Conservation (phyloP, 2,329 filamentous ascomycete species). For the Coniochaeta hoffmannii region DNA sequence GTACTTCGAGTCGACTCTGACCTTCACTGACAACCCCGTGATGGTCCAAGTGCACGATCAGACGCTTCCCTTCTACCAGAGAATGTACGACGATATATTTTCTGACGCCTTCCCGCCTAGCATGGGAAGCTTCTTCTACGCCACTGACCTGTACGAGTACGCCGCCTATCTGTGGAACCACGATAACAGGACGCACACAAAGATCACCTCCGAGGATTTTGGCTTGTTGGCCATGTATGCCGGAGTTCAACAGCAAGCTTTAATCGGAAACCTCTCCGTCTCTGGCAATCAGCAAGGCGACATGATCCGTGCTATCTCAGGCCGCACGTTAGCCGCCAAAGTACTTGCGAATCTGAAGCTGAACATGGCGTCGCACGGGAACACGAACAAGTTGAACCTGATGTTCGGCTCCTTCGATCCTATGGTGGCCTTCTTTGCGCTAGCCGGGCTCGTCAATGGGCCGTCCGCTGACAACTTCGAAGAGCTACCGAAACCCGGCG, state of each 20-base stretch:
- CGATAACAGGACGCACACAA: conserved; percentile 32
- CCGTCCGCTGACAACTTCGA: conserved; percentile 45
- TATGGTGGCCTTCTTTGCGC: conserved; percentile 46
- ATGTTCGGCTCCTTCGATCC: conserved; percentile 48
- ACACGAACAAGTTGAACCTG: conserved; percentile 39
- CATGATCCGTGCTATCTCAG: conserved; percentile 41
- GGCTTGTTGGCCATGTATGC: conserved; percentile 55
- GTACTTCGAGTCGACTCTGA: conserved; percentile 24
- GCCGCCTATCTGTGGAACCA: conserved; percentile 47
- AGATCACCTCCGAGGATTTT: conserved; percentile 35
- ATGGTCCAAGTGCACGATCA: conserved; percentile 13
- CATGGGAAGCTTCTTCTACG: conserved; percentile 37
- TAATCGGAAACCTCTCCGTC: conserved; percentile 50
- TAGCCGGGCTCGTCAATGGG: conserved; percentile 36
- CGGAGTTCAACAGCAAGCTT: conserved; percentile 54
- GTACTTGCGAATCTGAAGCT: conserved; percentile 34
- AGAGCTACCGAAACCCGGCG: conserved; percentile 59
- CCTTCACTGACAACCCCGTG: conserved; percentile 15
- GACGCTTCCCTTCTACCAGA: conserved; percentile 31
- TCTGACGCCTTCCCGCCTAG: conserved; percentile 25
- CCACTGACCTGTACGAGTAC: conserved; percentile 47
- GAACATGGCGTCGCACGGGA: conserved; percentile 31
- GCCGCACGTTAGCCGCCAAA: conserved; percentile 41
- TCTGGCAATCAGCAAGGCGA: conserved; percentile 34
- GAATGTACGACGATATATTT: conserved; percentile 30